These are phyloP conservation scores for Melaleuca quinquenervia DNA, from an alignment of 345 rosid species.

Conservation along the genomic window DNA sequence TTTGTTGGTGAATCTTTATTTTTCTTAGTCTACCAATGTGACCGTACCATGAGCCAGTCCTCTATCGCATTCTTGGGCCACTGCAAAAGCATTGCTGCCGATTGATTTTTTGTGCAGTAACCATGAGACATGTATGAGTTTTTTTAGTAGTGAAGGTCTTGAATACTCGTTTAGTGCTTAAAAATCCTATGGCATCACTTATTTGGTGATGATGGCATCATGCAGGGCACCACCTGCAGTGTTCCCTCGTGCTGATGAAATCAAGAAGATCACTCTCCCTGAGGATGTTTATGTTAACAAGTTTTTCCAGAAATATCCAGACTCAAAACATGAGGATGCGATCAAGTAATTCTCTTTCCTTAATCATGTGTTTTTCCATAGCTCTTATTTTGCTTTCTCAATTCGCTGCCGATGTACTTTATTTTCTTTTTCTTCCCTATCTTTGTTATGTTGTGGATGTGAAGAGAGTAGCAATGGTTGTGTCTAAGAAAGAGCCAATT, in stretches of 20 bases:
- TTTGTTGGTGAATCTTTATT: too few relatives aligned
- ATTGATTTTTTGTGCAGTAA: background rate
- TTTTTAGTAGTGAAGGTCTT: background rate
- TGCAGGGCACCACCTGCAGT: conserved; percentile 65
- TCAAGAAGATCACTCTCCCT: conserved; percentile 59
- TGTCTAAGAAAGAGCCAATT: background rate
- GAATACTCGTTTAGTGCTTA: background rate
- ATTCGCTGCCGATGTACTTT: background rate
- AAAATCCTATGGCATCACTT: background rate
- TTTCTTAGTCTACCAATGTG: background rate
- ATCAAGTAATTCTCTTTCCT: conserved; percentile 35
- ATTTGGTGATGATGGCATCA: background rate
- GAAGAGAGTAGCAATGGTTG: background rate
- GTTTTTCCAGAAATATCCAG: conserved; percentile 55
- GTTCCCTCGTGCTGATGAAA: conserved; percentile 58
- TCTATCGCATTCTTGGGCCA: background rate
- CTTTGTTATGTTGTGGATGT: background rate
- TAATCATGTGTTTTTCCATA: background rate
- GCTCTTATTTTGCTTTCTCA: background rate
- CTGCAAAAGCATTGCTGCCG: background rate
- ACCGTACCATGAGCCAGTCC: background rate
- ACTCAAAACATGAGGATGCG: conserved; percentile 43
- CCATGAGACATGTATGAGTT: background rate
- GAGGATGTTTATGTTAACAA: conserved; percentile 66
- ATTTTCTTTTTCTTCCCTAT: background rate